Conservation (phyloP, 805 yeast genomes). For the Wickerhamia fluorescens region DNA sequence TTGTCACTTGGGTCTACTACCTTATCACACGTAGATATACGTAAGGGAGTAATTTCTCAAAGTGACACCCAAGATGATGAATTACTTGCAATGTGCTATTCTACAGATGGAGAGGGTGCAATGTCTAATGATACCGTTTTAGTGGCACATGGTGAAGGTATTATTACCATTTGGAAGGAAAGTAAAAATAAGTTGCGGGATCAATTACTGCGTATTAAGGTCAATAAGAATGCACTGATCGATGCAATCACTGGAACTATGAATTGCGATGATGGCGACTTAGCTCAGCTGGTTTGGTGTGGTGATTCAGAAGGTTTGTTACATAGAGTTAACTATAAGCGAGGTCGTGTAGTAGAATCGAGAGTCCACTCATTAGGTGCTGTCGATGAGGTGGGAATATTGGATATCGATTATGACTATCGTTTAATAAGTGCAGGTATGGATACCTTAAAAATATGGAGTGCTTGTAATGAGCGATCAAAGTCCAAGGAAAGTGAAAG, state of each 20-base stretch:
- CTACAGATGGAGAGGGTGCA: constrained; percentile 35
- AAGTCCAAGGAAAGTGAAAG: constrained; percentile 6
- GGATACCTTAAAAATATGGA: constrained; percentile 78
- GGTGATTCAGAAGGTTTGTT: constrained; percentile 76
- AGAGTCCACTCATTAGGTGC: constrained; percentile 54
- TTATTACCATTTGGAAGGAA: constrained; percentile 80
- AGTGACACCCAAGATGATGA: constrained; percentile 95
- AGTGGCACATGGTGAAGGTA: constrained; percentile 90
- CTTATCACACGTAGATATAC: constrained; percentile 66
- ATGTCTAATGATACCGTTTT: constrained; percentile 56
- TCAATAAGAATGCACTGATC: constrained; percentile 63
- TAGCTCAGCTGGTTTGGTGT: constrained; percentile 55
- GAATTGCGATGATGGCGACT: constrained; percentile 43
- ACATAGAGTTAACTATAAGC: constrained; percentile 56
- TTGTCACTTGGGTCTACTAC: constrained; percentile 80
- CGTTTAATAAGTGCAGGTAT: constrained; percentile 77
- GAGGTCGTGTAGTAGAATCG: constrained; percentile 57
- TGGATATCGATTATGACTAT: constrained; percentile 78
- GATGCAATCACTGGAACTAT: constrained; percentile 59
- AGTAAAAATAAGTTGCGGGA: constrained; percentile 62
- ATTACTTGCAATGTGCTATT: constrained; percentile 64
- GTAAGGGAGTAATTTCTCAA: constrained; percentile 58
- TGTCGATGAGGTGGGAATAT: constrained; percentile 63
- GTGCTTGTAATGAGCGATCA: constrained; percentile 21
- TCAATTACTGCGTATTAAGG: constrained; percentile 70